Base-by-base conservation (phyloP, 805 yeast species). In the Ogataea trehaloabstinens region DNA sequence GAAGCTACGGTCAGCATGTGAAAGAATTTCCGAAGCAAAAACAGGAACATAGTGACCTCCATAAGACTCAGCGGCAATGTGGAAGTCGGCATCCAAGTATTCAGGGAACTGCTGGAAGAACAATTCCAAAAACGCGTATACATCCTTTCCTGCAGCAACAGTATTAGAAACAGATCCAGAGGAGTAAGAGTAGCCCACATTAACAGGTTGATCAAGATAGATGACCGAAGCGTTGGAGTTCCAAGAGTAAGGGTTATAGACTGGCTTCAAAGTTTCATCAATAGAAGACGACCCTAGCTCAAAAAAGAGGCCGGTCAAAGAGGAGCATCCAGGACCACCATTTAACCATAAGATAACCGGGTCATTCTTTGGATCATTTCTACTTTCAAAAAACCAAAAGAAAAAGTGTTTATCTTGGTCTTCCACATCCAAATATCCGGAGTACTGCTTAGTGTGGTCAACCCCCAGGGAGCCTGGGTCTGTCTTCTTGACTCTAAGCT, bases 291-390 rank as follows among this genome's bases (percentile, higher is more conserved):
- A 95, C 19, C 98, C 98, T 56, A 89, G 73, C 62, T 91, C 98
- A 56, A 90, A 88, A 53, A 91, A 78, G 41, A 90, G 68, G 6
- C 97, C 97, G 24, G 95, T 86, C 58, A 88, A 66, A 1, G 96
- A 86, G 0, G 96, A 86, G 60, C 97, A 90, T 10, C 97, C 97
- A 25, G 97, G 97, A 4, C 97, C 96, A 48, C 97, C 97, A 58
- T 90, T 90, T 52, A 90, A 70, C 98, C 91, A 85, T 47, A 83
- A 64, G 39, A 91, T 74, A 17, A 89, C 73, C 2, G 97, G 97
- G 63, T 91, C 97, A 37, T 70, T 85, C 38, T 62, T 65, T 4
- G 97, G 97, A 60, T 87, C 88, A 55, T 82, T 82, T 67, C 96
- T 79, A 37, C 95, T 83, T 64, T 90, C 97, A 52, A 91, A 91